These are phyloP conservation scores for Ustilago tritici DNA, from an alignment of 1,284 basidiomycete genomes.

Conservation along the genomic window DNA sequence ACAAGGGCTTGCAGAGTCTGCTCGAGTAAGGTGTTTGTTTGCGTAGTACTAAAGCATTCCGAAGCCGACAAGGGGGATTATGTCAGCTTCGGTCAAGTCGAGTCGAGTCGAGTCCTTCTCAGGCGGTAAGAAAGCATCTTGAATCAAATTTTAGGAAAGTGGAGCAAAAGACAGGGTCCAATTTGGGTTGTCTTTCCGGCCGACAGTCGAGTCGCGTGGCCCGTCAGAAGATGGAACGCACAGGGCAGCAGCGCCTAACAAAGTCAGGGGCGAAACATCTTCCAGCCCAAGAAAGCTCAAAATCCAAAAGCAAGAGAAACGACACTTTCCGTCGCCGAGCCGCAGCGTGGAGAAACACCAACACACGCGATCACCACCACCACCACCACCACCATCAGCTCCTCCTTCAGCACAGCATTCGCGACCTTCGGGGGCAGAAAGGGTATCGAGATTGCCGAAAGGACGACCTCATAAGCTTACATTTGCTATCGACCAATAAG, in stretches of 20 bases:
- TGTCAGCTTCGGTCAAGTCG: too few species aligned
- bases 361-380: not conserved
- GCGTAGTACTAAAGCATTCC: too few species aligned
- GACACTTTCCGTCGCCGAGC: slow-evolving; percentile 9
- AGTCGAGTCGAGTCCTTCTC: too few species aligned
- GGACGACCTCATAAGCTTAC: too few species aligned
- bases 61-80: too few species aligned
- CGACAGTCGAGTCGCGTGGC: slow-evolving; percentile 22
- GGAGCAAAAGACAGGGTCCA: slow-evolving; percentile 24
- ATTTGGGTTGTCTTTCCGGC: slow-evolving; percentile 13
- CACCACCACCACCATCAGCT: not conserved
- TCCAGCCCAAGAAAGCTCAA: slow-evolving; percentile 15
- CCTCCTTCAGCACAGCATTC: not conserved
- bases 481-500: too few species aligned
- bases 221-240: not conserved
- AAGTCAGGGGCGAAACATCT: slow-evolving; percentile 16
- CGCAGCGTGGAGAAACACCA: slow-evolving; percentile 5
- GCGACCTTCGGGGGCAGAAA: too few species aligned
- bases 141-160: slow-evolving; percentile 15
- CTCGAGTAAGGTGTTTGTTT: too few species aligned
- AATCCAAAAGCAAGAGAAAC: not conserved
- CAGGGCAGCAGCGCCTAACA: slow-evolving; percentile 18
- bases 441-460: too few species aligned
- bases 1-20: too few species aligned
- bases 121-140: slow-evolving; percentile 11